Base-by-base conservation (phyloP, 805 yeast genomes). In the Ogataea trehaloabstinens region DNA sequence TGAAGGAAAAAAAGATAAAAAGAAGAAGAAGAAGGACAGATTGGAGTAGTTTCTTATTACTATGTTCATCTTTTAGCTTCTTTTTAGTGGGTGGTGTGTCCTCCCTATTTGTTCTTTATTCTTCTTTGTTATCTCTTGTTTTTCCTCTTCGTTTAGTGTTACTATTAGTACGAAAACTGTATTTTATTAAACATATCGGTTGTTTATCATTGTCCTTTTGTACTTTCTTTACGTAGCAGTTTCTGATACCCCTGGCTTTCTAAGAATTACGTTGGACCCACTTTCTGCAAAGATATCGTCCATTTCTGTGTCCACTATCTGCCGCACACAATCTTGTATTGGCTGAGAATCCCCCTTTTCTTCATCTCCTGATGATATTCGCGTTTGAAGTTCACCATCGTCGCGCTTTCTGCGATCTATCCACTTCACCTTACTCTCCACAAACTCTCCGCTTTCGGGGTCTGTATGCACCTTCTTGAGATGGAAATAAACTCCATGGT, bases 1-100 rank as follows among this genome's bases (percentile, higher is more conserved):
- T 48, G 67, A 69, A 53, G 66, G 68, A 57, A 68, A 69, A 63
- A 67, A 70, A 60, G 68, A 71, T 67, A 69, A 74, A 69, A 71
- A 68, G 69, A 76, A 73, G 71, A 69, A 70, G 58, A 70, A 73
- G 56, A 70, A 71, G 60, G 56, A 51, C 17, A 35, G 38, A 67
- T 59, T 34, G 62, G 30, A 27, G 7, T 27, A 16, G 13, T 11
- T 12, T 22, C 8, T 12, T 22, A 12, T 8, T 22, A 22, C 12
- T 22, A 8, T 22, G 12, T 8, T 12, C 12, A 8, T 22, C 12
- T 22, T 22, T 12, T 22, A 12, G 25, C 25, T 12, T 12, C 25
- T 22, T 16, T 28, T 17, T 42, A 41, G 29, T 40, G 13, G 33
- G n/a, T 19, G 20, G 19, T 21, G 28, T 27, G 13, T 10, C 19